Conservation (phyloP, 768 basidiomycete species). For the Macrocybe gigantea region DNA sequence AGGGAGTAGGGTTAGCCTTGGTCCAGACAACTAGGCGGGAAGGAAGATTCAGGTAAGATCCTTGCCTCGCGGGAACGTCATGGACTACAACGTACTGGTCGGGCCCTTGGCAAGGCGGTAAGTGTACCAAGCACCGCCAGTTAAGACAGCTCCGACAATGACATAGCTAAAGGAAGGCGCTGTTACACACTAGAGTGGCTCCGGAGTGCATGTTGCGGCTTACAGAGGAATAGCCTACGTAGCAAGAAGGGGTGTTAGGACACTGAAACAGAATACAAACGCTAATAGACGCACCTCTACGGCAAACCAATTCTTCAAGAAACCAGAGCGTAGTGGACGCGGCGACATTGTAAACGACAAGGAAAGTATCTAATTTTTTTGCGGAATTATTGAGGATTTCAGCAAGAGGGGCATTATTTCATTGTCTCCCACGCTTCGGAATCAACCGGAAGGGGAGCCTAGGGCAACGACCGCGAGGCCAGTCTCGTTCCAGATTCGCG, state of each 20-base stretch:
- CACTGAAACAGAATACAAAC: slow-evolving; percentile 3
- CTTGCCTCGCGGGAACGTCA: not conserved
- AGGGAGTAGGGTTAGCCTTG: slow-evolving; percentile 80
- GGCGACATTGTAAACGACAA: slow-evolving; percentile 2
- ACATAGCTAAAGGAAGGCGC: slow-evolving; percentile 30
- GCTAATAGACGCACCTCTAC: slow-evolving; percentile 47
- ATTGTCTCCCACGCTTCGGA: too few species aligned
- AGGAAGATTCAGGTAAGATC: not conserved
- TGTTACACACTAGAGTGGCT: not conserved
- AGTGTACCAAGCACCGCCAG: slow-evolving; percentile 65
- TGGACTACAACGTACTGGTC: slow-evolving; percentile 30
- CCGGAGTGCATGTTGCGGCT: slow-evolving; percentile 13
- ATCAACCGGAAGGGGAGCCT: too few species aligned
- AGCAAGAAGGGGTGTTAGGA: slow-evolving; percentile 2
- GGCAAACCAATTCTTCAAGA: slow-evolving; percentile 70
- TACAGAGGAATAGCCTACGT: slow-evolving; percentile 47
- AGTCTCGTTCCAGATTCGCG: too few species aligned
- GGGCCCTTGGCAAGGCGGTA: slow-evolving; percentile 59
- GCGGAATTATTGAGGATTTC: too few species aligned
- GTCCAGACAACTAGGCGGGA: slow-evolving; percentile 44
- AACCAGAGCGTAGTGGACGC: slow-evolving; percentile 26
- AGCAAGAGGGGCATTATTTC: too few species aligned
- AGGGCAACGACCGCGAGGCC: too few species aligned
- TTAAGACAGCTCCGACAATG: slow-evolving; percentile 42
- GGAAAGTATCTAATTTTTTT: too few species aligned